A percentile compares a stretch with the other conserved stretches of the same genome.
Conservation (phyloP, 1,284 basidiomycete genomes). For the Irpex sp. region DNA sequence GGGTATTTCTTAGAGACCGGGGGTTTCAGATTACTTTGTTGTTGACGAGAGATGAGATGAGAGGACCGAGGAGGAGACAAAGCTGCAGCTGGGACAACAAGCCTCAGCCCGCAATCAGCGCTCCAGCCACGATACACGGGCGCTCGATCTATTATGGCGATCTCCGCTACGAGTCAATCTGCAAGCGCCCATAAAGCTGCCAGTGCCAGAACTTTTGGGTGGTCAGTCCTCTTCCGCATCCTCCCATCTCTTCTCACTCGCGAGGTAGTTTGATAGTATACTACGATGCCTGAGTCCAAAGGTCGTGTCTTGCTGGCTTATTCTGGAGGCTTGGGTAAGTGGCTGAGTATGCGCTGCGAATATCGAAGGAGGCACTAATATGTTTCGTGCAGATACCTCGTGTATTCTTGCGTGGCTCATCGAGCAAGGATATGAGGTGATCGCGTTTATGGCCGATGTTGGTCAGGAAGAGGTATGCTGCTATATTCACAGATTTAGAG, state of each 20-base stretch:
- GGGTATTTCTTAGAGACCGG: not conserved
- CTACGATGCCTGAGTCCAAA: slow-evolving; percentile 34
- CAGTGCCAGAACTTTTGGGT: not conserved
- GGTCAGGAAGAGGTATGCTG: slow-evolving; percentile 87
- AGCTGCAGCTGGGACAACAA: not conserved
- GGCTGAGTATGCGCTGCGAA: not conserved
- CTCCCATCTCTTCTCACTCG: not conserved
- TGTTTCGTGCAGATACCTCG: slow-evolving; percentile 68
- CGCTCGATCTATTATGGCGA: not conserved
- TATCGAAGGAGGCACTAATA: not conserved
- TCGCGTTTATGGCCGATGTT: slow-evolving; percentile 98
- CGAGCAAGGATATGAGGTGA: slow-evolving; percentile 96
- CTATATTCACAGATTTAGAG: not conserved
- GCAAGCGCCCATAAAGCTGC: not conserved
- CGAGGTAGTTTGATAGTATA: slow-evolving; percentile 1
- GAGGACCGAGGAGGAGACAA: not conserved
- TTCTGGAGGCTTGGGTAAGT: slow-evolving; percentile 94
- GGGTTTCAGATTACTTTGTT: not conserved
- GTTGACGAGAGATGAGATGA: not conserved
- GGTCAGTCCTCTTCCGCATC: not conserved
- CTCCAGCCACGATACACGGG: too few species aligned
- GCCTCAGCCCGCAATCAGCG: too few species aligned
- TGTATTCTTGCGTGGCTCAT: slow-evolving; percentile 97
- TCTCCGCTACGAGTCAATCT: not conserved
- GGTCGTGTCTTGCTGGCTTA: slow-evolving; percentile 93